Evolutionary conservation across 805 yeast genomes (phyloP), one percentile per base, ranked within the genome.

Genomic region (Metahyphopichia silvanorum): DNA sequence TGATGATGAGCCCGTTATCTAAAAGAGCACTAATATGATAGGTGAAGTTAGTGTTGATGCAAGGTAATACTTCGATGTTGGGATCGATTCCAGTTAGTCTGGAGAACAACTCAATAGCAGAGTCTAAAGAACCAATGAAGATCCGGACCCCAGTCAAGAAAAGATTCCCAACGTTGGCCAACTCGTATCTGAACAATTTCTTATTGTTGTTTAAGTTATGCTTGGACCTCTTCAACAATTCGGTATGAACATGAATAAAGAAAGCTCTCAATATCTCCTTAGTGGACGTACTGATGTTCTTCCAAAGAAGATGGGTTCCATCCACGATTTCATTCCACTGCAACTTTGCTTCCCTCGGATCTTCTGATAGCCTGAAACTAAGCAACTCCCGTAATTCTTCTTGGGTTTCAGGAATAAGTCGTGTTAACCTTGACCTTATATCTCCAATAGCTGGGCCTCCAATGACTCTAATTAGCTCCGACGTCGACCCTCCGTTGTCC

Each of bases 391-490:
- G 53, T 21, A 73, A 40, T 0, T 51, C 50, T 10, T 38, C 49
- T 27, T 65, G 64, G 17, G 69, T 62, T 20, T 69, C 73, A 1
- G 87, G 82, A 21, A 86, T 81, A 37, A 89, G 59, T 33, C 89
- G 60, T 0, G 87, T 84, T 18, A 88, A 69, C 35, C 98, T 58
- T 0, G 95, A 86, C 30, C 97, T 63, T 2, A 89, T 70, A 52
- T 89, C 98, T 2, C 98, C 98, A 33, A 89, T 86, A 0, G 97
- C 96, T 3, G 96, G 95, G 0, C 98, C 97, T 2, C 96, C 96
- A 12, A 89, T 67, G 2, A 87, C 86, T 10, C 96, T 61, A 5
- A 88, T 69, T 16, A 89, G 74, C 57, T 89, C 97, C 17, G 94
- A 82, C 0, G 96, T 86, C 2, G 96, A 88, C 0, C 97, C 97